Evolutionary conservation across 768 basidiomycete species (phyloP).

Genomic region (Termitomyces sp.): DNA sequence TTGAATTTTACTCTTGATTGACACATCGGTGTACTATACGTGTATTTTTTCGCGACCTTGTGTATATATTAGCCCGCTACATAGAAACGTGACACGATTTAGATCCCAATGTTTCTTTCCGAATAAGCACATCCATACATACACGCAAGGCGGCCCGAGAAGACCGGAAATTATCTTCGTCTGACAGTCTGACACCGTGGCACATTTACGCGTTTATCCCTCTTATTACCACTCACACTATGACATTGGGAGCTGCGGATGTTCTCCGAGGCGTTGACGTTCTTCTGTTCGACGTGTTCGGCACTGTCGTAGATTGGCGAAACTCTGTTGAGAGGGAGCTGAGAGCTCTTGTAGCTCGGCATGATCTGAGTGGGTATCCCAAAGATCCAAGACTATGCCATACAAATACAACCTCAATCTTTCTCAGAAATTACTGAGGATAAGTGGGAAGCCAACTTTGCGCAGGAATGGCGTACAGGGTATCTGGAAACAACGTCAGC

Average conservation of each 20-base stretch:
- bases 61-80: not conserved
- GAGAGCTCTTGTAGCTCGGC: conserved; percentile 17
- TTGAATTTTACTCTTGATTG: too few species aligned
- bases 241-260: not conserved
- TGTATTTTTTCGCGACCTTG: not conserved
- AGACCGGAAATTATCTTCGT: not conserved
- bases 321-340: conserved; percentile 28
- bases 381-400: not conserved
- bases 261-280: conserved; percentile 30
- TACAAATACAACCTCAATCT: not conserved
- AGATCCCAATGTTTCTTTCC: not conserved
- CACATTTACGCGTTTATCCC: not conserved
- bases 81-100: not conserved
- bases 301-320: conserved; percentile 47
- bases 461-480: conserved; percentile 50
- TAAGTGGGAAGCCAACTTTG: conserved; percentile 42
- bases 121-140: not conserved
- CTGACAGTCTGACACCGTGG: not conserved
- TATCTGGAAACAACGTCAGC: conserved; percentile 39
- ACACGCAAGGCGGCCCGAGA: not conserved
- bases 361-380: not conserved
- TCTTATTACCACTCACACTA: not conserved
- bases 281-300: conserved; percentile 45
- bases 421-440: conserved; percentile 14
- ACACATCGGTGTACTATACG: not conserved